Conservation (phyloP, 495 filamentous ascomycete genomes). For the Pyrenopolyporus hunteri region DNA sequence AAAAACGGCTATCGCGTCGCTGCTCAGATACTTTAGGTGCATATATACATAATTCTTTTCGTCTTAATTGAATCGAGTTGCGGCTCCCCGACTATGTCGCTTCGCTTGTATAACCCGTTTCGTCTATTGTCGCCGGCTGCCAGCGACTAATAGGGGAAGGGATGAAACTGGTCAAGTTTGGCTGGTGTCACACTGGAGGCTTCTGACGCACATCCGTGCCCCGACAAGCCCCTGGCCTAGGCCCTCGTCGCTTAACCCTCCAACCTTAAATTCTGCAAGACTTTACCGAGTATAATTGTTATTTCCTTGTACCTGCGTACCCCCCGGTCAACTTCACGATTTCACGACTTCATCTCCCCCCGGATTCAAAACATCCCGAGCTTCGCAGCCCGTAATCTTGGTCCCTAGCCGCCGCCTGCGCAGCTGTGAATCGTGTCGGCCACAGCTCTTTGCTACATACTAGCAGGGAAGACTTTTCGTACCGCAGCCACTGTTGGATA, state of each 20-base stretch:
- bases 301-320: neutral
- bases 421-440: no score
- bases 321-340: slow-evolving; percentile 12
- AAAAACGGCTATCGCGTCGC: neutral
- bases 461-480: neutral
- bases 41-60: neutral
- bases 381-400: neutral
- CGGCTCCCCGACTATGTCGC: slow-evolving; percentile 1
- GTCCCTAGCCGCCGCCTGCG: neutral
- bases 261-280: slow-evolving; percentile 27
- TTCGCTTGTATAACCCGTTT: slow-evolving; percentile 16
- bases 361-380: slow-evolving; percentile 12
- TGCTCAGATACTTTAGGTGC: slow-evolving; percentile 5
- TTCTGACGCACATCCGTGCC: slow-evolving; percentile 45
- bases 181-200: slow-evolving; percentile 37
- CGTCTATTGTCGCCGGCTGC: slow-evolving; percentile 8
- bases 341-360: neutral
- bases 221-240: slow-evolving; percentile 26
- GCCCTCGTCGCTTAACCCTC: slow-evolving; percentile 19
- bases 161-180: slow-evolving; percentile 43
- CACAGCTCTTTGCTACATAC: no score
- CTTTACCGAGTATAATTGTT: neutral
- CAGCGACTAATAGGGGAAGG: slow-evolving; percentile 19
- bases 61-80: neutral
- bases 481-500: neutral